Percentiles rank a stretch among this genome's conserved stretches.
Evolutionary conservation across 805 yeast species (phyloP).

Genomic region (Candida ovalis): DNA sequence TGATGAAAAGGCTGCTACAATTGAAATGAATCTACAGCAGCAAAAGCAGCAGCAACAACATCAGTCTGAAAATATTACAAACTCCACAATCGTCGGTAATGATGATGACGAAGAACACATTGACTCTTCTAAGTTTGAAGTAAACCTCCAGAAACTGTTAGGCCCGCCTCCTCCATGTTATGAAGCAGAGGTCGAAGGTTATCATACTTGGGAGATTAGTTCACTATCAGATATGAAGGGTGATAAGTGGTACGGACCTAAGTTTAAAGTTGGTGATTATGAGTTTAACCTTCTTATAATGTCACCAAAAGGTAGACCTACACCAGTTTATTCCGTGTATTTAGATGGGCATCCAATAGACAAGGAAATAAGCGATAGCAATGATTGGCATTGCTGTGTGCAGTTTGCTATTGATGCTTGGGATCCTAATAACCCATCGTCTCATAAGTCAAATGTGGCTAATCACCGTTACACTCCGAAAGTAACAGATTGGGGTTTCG

Average conservation of each 20-base stretch:
- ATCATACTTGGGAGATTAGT: conserved; percentile 37
- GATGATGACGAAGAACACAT: conserved; percentile 1
- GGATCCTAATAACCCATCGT: conserved; percentile 67
- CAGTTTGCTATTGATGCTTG: conserved; percentile 84
- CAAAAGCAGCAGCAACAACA: conserved; percentile 2
- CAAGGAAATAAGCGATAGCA: conserved; percentile 22
- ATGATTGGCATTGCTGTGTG: conserved; percentile 83
- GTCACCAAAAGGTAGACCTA: conserved; percentile 64
- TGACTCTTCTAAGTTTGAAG: conserved; percentile 20
- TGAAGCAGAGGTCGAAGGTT: conserved; percentile 27
- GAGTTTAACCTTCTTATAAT: conserved; percentile 72
- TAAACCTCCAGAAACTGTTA: conserved; percentile 18
- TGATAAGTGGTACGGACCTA: conserved; percentile 37
- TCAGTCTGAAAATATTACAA: not conserved
- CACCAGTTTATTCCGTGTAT: conserved; percentile 64
- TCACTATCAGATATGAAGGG: conserved; percentile 31
- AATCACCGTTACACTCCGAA: conserved; percentile 71
- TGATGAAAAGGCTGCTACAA: conserved; percentile 11
- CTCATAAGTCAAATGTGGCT: conserved; percentile 60
- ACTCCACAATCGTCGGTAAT: not conserved
- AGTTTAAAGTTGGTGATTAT: conserved; percentile 50
- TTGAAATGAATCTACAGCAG: conserved; percentile 1
- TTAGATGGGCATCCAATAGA: conserved; percentile 59
- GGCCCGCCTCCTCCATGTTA: conserved; percentile 32
- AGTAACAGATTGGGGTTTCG: conserved; percentile 96